These are phyloP conservation scores for Escallonia herrerae DNA, from an alignment of 129 eudicot species.

Conservation along the genomic window DNA sequence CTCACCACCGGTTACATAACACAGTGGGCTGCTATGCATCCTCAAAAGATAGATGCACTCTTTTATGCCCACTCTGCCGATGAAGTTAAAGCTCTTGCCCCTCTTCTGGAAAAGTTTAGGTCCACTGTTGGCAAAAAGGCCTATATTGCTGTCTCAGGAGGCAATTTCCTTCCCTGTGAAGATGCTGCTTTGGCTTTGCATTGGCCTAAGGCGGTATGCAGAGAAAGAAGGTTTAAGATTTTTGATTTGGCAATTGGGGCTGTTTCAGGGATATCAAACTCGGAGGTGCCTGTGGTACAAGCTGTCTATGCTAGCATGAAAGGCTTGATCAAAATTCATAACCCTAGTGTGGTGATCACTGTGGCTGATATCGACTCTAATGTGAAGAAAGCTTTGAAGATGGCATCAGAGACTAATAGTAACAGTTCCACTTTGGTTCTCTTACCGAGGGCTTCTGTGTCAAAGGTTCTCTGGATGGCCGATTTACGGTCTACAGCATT, in stretches of 20 bases:
- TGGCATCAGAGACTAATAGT: conserved; percentile 54
- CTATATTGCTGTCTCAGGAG: conserved; percentile 83
- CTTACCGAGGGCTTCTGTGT: conserved; percentile 60
- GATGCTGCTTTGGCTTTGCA: conserved; percentile 69
- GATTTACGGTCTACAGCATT: conserved; percentile 86
- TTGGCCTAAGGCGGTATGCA: conserved; percentile 78
- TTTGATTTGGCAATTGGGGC: conserved; percentile 78
- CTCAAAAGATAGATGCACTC: conserved; percentile 90
- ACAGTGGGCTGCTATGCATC: conserved; percentile 97
- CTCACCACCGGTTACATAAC: conserved; percentile 85
- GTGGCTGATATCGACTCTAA: conserved; percentile 53
- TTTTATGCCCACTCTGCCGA: conserved; percentile 80
- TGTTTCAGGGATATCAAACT: conserved; percentile 49
- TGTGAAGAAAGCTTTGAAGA: conserved; percentile 70
- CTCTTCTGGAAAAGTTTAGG: conserved; percentile 82
- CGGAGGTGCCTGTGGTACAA: conserved; percentile 81
- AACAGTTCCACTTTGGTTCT: conserved; percentile 55
- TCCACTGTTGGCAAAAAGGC: conserved; percentile 87
- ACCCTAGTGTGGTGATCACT: conserved; percentile 68
- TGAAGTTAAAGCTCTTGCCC: conserved; percentile 79
- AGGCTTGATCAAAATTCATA: conserved; percentile 71
- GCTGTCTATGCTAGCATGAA: conserved; percentile 73
- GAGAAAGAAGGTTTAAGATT: conserved; percentile 76
- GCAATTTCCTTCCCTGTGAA: conserved; percentile 74
- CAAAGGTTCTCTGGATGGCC: conserved; percentile 92